Base-by-base conservation (phyloP, 441 rosid genomes). In the Croton laevigatus region DNA sequence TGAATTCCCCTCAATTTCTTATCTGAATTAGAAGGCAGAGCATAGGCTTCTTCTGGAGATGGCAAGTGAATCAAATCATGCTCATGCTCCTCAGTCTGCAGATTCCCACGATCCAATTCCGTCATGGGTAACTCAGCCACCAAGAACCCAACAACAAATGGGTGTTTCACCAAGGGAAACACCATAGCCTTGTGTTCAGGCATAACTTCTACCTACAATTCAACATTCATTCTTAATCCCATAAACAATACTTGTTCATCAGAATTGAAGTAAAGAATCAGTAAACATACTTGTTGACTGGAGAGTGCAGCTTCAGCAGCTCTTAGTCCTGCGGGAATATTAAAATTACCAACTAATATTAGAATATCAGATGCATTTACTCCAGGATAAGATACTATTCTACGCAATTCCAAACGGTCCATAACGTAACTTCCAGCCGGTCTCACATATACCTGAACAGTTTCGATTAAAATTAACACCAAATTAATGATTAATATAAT, bases 351-450 rank as follows among this genome's bases (percentile, higher is more conserved):
- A 22, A 91, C 84, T 75, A 93, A 71, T 48, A 93, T 78, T 12
- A 93, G 84, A 78, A 91, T 76, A 42, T 86, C 94, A 12, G 86
- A 32, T 2, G 52, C 63, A 62, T 79, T 78, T 53, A 71, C 81
- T 44, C 72, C 81, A 2, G 94, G 96, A 66, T 83, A 86, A 57
- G 79, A 82, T 23, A 78, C 78, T 4, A 91, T 88, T 65, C 93
- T 87, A 20, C 97, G 91, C 66, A 93, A 81, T 87, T 93, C 98
- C 46, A 93, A 69, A 44, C 89, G 82, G 82, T 93, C 97, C 98
- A 91, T 93, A 20, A 93, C 97, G 68, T 93, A 91, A 54, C 98
- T 89, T 72, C 97, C 96, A 6, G 98, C 97, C 14, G 96, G 98
- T 78, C 96, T 85, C 71, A 88, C 61, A 13, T 57, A 57, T 12